Base-by-base conservation (phyloP, 345 rosid species). In the Laguncularia racemosa region DNA sequence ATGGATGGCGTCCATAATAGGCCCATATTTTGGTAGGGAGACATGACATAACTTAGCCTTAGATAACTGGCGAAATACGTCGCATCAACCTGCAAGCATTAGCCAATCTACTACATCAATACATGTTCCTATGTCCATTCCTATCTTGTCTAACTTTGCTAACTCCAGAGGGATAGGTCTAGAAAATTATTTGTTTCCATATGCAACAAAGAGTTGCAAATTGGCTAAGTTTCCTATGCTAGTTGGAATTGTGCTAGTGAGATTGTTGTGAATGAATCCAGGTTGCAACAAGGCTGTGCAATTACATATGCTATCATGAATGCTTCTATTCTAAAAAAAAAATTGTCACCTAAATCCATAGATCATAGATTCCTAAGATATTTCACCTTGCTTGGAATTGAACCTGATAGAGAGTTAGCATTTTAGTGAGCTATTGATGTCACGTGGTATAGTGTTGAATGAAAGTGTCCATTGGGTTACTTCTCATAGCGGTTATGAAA, bases 401-500 rank as follows among this genome's bases (percentile, higher is more conserved):
- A 63, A 75, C 95, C 95, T 1, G 91, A 77, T 38, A 88, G 79
- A 44, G 74, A 70, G 65, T 91, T 91, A 0, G 33, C 13, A 70
- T 72, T 88, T 88, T 16, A 79, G 82, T 0, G 92, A 78, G 75
- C 74, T 85, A 14, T 19, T 88, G 20, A 83, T 88, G 89, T 83
- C 96, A 0, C 84, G 89, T 0, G 96, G 92, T 70, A 65, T 84
- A 46, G 96, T 88, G 50, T 46, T 84, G 81, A 84, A 82, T 61
- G 84, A 83, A 2, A 68, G 28, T n/a, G 88, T 88, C 63, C 74
- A 73, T 21, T 85, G 92, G 92, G 84, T 88, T 50, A 88, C 96
- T 0, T 88, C 85, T 52, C 96, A 88, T 56, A 77, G 90, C 4
- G 88, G 81, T 13, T 85, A 88, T 56, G 92, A 85, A 67, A 85